phyloP scores from a whole-genome alignment of 1,284 basidiomycete genomes.

The Vanrija humicola region DNA sequence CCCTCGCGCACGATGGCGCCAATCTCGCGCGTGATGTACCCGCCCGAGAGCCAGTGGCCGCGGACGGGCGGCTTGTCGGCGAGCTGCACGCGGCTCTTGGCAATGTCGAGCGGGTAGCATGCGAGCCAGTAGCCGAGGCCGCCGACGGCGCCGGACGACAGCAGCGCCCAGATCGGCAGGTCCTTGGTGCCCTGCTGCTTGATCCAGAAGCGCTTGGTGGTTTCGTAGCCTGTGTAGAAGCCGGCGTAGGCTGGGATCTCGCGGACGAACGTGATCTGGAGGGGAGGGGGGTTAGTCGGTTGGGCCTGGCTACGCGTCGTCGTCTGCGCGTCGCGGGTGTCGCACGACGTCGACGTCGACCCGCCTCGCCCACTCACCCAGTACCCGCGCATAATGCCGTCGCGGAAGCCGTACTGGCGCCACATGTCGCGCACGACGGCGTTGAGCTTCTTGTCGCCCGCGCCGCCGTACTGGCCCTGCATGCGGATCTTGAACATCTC shows the following conservation, averaged over 20 bases:
- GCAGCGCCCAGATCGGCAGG: constrained; percentile 82
- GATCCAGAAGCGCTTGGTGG: constrained; percentile 71
- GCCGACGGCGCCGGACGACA: constrained; percentile 80
- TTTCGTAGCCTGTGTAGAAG: constrained; percentile 73
- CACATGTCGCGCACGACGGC: constrained; percentile 76
- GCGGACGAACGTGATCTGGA: constrained; percentile 83
- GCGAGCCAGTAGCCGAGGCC: constrained; percentile 92
- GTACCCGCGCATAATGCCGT: constrained; percentile 92
- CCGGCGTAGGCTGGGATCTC: constrained; percentile 96
- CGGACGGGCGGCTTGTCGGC: constrained; percentile 68
- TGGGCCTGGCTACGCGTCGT: too few species aligned
- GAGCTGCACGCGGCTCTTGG: constrained; percentile 86
- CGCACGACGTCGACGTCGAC: too few species aligned
- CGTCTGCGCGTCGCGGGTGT: too few species aligned
- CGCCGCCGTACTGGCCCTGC: constrained; percentile 65
- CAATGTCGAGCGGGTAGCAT: constrained; percentile 86
- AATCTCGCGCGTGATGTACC: constrained; percentile 74
- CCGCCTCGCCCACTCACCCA: too few species aligned
- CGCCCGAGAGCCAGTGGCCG: constrained; percentile 56
- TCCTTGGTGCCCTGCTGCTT: constrained; percentile 21
- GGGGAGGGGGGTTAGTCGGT: too few species aligned
- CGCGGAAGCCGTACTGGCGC: constrained; percentile 72
- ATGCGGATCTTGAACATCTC: constrained; percentile 74
- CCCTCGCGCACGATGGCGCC: constrained; percentile 65
- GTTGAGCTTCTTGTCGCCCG: constrained; percentile 70